A percentile compares a stretch with the other conserved stretches of the same genome.
Conservation (phyloP, 2,329 filamentous ascomycete genomes). For the Colletotrichum sp. region DNA sequence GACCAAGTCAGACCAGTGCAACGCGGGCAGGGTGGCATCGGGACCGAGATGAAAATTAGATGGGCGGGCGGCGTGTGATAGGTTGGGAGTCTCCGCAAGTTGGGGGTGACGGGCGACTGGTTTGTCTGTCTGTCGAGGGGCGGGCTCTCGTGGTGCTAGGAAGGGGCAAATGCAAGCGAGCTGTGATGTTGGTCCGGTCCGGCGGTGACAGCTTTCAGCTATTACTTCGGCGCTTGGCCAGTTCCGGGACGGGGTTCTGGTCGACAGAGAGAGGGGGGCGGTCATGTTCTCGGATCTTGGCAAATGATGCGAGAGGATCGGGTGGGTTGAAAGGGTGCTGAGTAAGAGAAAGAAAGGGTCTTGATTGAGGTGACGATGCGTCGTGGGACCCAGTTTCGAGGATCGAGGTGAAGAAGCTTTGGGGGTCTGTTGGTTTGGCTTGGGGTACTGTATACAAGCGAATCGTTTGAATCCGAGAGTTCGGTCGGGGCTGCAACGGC, state of each 20-base stretch:
- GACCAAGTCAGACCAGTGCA: background rate
- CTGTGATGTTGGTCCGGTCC: background rate
- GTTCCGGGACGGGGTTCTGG: background rate
- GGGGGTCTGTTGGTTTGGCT: background rate
- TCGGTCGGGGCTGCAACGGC: conserved; percentile 16
- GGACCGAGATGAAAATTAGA: background rate
- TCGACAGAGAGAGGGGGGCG: background rate
- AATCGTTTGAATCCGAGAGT: background rate
- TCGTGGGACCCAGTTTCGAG: background rate
- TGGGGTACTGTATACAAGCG: conserved; percentile 10
- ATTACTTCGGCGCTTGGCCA: conserved; percentile 5
- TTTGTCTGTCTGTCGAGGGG: background rate
- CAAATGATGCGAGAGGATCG: background rate
- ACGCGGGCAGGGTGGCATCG: background rate
- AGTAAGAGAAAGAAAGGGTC: background rate
- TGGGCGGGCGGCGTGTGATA: background rate
- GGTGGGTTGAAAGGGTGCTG: background rate
- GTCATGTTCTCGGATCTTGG: background rate
- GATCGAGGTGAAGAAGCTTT: background rate
- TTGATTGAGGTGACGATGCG: background rate
- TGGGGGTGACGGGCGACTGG: background rate
- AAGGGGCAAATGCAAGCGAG: conserved; percentile 7
- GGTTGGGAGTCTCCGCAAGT: background rate
- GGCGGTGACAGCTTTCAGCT: conserved; percentile 2
- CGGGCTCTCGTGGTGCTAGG: background rate